phyloP scores from a whole-genome alignment of 2,329 filamentous ascomycete genomes.

The Monosporascus cannonballus region DNA sequence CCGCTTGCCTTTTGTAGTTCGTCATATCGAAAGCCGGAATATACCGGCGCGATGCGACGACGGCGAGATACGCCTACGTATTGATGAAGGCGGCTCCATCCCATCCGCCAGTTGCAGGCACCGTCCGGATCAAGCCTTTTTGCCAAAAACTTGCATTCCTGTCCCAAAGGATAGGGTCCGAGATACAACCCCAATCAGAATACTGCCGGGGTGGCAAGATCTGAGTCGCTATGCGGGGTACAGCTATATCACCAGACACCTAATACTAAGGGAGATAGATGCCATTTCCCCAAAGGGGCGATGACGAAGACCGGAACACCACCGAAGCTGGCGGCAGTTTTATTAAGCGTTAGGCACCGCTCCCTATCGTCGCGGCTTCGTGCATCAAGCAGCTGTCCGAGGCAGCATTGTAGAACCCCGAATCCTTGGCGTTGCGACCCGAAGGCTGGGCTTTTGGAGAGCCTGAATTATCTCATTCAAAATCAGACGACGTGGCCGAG shows the following conservation, averaged over 20 bases:
- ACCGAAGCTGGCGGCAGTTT: not conserved
- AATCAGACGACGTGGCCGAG: not conserved
- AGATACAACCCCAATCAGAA: not conserved
- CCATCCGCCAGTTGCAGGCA: not conserved
- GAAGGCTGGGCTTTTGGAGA: not conserved
- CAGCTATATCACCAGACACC: not conserved
- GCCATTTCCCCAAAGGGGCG: not conserved
- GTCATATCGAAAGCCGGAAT: not conserved
- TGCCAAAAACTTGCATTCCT: not conserved
- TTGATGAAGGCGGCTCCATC: not conserved
- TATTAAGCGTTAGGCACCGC: not conserved
- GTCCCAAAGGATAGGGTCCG: not conserved
- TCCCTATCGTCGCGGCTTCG: not conserved
- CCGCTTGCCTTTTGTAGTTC: not conserved
- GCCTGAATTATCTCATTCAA: not conserved
- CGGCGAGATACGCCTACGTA: too few relatives aligned
- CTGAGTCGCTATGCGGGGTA: not conserved
- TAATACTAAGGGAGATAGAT: not conserved
- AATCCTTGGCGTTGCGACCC: not conserved
- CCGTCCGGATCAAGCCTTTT: not conserved
- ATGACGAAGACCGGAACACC: not conserved
- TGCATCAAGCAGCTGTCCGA: not conserved
- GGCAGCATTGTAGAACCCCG: not conserved
- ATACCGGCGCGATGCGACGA: not conserved
- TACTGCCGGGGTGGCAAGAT: not conserved